These are phyloP conservation scores for Leptomonas seymouri DNA, from an alignment of 208 protist species.

Conservation along the genomic window DNA sequence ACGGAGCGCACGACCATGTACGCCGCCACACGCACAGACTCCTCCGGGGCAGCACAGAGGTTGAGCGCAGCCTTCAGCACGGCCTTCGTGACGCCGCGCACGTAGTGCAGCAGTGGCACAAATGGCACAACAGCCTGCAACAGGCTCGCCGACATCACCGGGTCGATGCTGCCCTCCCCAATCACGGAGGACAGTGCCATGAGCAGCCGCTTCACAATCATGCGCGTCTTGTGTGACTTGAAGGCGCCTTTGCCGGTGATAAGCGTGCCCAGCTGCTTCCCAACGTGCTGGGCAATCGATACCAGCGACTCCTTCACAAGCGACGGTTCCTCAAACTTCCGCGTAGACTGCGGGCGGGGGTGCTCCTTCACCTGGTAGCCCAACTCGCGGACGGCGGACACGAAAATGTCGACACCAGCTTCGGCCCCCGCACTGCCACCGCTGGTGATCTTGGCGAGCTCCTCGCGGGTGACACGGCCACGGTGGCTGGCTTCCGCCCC, in stretches of 20 bases:
- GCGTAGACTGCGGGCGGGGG: slow-evolving; percentile 58
- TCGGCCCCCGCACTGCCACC: slow-evolving; percentile 40
- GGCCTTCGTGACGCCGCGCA: slow-evolving; percentile 80
- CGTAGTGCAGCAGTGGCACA: slow-evolving; percentile 89
- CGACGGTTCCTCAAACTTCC: slow-evolving; percentile 91
- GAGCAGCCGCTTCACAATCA: slow-evolving; percentile 79
- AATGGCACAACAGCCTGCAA: slow-evolving; percentile 80
- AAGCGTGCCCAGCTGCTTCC: slow-evolving; percentile 62
- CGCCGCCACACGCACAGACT: slow-evolving; percentile 81
- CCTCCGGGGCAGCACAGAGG: slow-evolving; percentile 77
- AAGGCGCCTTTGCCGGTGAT: slow-evolving; percentile 87
- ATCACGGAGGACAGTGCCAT: slow-evolving; percentile 65
- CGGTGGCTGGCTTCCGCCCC: slow-evolving; percentile 21
- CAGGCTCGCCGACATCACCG: slow-evolving; percentile 62
- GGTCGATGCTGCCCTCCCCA: slow-evolving; percentile 63
- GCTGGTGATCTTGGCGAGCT: slow-evolving; percentile 52
- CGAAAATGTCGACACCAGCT: slow-evolving; percentile 73
- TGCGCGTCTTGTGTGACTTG: slow-evolving; percentile 74
- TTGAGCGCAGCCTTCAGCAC: slow-evolving; percentile 73
- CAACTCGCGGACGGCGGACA: slow-evolving; percentile 80
- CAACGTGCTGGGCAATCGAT: slow-evolving; percentile 61
- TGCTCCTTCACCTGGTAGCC: slow-evolving; percentile 77
- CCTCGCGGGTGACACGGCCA: slow-evolving; percentile 57
- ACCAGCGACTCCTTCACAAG: slow-evolving; percentile 87
- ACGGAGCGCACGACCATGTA: slow-evolving; percentile 89